phyloP scores from a whole-genome alignment of 805 yeast species.

The Pichia cabralensis region DNA sequence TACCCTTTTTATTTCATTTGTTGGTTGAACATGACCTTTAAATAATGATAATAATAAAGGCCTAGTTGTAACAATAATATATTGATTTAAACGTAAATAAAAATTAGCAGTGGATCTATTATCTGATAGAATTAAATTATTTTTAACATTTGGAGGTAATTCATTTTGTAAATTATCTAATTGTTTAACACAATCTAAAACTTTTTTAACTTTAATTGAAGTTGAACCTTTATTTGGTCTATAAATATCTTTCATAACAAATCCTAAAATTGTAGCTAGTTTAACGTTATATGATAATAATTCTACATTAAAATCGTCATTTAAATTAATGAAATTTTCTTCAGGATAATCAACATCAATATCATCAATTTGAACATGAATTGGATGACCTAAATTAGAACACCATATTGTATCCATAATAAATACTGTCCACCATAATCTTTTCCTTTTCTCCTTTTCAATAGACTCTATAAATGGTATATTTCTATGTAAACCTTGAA shows the following conservation, averaged over 20 bases:
- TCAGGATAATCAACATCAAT: conserved; percentile 19
- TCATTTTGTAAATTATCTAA: conserved; percentile 18
- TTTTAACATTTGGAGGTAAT: conserved; percentile 14
- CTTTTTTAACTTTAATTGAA: conserved; percentile 16
- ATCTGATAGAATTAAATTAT: conserved; percentile 11
- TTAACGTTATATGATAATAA: conserved; percentile 17
- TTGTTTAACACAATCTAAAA: conserved; percentile 16
- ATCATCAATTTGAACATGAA: conserved; percentile 24
- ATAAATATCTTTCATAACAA: conserved; percentile 22
- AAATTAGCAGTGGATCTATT: conserved; percentile 24
- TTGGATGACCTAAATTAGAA: conserved; percentile 25
- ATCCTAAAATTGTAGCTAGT: conserved; percentile 14
- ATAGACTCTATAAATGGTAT: conserved; percentile 6
- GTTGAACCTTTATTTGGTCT: conserved; percentile 13
- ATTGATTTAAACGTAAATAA: conserved; percentile 24
- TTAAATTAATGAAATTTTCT: conserved; percentile 13
- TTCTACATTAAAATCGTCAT: conserved; percentile 22
- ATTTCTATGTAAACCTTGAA: conserved; percentile 23
- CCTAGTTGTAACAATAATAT: conserved; percentile 24
- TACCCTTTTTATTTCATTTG: conserved; percentile 18
- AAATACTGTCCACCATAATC: conserved; percentile 30
- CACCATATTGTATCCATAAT: conserved; percentile 25
- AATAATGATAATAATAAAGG: conserved; percentile 25
- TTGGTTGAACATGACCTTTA: conserved; percentile 17
- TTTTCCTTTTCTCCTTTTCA: conserved; percentile 23